A percentile compares a stretch with the other conserved stretches of the same genome.
Conservation (phyloP, 208 protist genomes). For the Crithidia acanthocephali region DNA sequence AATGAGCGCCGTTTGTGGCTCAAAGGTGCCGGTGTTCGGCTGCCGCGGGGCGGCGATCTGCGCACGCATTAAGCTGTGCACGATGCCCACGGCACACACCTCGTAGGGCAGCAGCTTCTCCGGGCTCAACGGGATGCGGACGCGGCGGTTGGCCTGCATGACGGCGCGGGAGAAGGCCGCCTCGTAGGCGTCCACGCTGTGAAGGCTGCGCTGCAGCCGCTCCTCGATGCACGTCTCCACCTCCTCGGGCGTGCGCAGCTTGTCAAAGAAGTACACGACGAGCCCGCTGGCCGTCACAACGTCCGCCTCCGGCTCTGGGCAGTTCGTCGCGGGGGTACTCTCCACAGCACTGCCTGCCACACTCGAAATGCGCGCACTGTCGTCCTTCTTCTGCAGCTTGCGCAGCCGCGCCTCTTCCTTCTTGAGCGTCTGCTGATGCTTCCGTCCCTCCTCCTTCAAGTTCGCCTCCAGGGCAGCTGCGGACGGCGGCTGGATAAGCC, state of each 20-base stretch:
- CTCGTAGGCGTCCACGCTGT: constrained; percentile 85
- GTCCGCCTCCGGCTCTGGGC: constrained; percentile 25
- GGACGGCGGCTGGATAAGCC: constrained; percentile 59
- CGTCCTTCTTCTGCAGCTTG: constrained; percentile 33
- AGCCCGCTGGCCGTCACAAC: constrained; percentile 57
- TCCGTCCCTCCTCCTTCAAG: constrained; percentile 40
- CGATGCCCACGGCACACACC: constrained; percentile 83
- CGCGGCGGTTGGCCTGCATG: constrained; percentile 69
- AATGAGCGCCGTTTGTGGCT: constrained; percentile 86
- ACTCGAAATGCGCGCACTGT: background rate
- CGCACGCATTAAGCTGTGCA: constrained; percentile 85
- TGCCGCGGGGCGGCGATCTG: constrained; percentile 86
- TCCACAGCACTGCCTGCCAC: background rate
- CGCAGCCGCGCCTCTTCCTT: constrained; percentile 22
- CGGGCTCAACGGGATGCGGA: constrained; percentile 70
- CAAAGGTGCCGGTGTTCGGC: constrained; percentile 75
- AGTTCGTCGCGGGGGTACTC: background rate
- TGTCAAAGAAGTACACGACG: constrained; percentile 88
- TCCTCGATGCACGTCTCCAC: constrained; percentile 70
- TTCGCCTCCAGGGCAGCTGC: constrained; percentile 46
- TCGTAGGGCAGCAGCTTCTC: constrained; percentile 73
- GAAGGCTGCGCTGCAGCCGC: constrained; percentile 57
- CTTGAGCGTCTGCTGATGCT: constrained; percentile 19
- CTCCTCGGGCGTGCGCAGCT: constrained; percentile 71
- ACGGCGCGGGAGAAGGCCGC: constrained; percentile 67